A percentile compares a stretch with the other conserved stretches of the same genome.
Conservation (phyloP, 306 rosid genomes). For the Fragaria nilgerrensis region DNA sequence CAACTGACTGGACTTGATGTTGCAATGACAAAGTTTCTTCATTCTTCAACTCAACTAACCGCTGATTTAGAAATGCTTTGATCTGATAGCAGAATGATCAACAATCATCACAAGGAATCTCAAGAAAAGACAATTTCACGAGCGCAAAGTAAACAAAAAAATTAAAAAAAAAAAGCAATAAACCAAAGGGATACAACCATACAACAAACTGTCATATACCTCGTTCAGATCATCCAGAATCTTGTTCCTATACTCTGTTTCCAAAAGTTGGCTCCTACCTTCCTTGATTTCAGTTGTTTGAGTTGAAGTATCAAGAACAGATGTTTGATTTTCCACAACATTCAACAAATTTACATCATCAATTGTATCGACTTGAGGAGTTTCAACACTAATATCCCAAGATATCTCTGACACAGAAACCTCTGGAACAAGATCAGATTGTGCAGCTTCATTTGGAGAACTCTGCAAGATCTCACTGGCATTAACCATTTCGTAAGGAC, state of each 20-base stretch:
- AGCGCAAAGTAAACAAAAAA: neutral
- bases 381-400: conserved; percentile 88
- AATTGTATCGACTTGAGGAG: conserved; percentile 67
- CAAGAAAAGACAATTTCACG: neutral
- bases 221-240: conserved; percentile 89
- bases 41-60: conserved; percentile 68
- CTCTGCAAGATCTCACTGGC: conserved; percentile 56
- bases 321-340: conserved; percentile 41
- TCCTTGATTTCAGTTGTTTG: conserved; percentile 50
- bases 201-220: conserved; percentile 39
- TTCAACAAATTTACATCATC: conserved; percentile 54
- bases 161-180: neutral
- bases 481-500: conserved; percentile 87
- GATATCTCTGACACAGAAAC: conserved; percentile 45
- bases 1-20: conserved; percentile 90
- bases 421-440: conserved; percentile 46
- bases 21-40: conserved; percentile 78
- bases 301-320: conserved; percentile 38
- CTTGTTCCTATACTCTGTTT: conserved; percentile 82
- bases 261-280: conserved; percentile 76
- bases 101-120: conserved; percentile 12
- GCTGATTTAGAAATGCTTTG: conserved; percentile 78
- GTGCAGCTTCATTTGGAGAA: conserved; percentile 44
- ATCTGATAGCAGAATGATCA: conserved; percentile 47
- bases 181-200: neutral